These are phyloP conservation scores for Croton setiger DNA, from an alignment of 441 rosid species.

Conservation along the genomic window DNA sequence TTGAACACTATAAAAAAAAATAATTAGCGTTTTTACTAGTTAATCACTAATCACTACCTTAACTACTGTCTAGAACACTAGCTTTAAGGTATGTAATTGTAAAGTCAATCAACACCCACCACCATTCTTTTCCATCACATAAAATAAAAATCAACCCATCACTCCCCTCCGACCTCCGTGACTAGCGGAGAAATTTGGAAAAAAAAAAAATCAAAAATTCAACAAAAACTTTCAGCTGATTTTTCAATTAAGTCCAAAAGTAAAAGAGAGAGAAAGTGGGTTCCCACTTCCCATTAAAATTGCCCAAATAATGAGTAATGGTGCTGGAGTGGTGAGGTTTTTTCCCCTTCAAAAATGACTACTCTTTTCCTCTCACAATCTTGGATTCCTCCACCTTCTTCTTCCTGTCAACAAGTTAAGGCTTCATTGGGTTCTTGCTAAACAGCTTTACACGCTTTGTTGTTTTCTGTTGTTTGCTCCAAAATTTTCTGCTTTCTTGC, in stretches of 20 bases:
- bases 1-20: no score
- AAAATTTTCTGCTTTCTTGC: conserved; percentile 15
- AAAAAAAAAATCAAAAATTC: no score
- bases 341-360: conserved; percentile 17
- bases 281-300: conserved; percentile 14
- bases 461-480: conserved; percentile 26
- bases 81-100: no score
- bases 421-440: no score
- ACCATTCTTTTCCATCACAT: no score
- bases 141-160: conserved; percentile 4
- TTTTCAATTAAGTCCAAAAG: not conserved
- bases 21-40: no score
- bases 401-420: no score
- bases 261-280: conserved; percentile 3
- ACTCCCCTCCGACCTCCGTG: conserved; percentile 6
- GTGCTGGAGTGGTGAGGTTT: conserved; percentile 3
- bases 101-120: no score
- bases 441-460: no score
- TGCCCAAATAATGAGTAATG: conserved; percentile 14
- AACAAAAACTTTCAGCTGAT: not conserved
- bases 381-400: conserved; percentile 2
- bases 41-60: no score
- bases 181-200: conserved; percentile 4
- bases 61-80: no score
- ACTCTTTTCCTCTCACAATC: not conserved